Conservation (phyloP, 371 early-diverging fungal species). For the Circinella minor region DNA sequence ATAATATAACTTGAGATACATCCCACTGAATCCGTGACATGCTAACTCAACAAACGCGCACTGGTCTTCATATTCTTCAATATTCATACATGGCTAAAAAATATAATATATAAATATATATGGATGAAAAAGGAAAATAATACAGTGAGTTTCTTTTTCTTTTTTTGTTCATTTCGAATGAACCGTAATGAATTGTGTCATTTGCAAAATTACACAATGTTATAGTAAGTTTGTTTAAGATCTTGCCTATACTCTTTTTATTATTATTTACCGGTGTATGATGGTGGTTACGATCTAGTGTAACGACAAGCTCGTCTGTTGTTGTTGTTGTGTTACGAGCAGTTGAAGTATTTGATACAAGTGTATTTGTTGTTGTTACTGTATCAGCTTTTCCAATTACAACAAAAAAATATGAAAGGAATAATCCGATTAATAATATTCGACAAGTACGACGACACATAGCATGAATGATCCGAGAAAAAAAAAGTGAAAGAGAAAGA, state of each 20-base stretch:
- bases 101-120: neutral
- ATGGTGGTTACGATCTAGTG: constrained; percentile 5
- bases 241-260: too few relatives aligned
- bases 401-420: constrained; percentile 6
- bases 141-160: neutral
- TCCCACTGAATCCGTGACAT: constrained; percentile 57
- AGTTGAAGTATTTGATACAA: neutral
- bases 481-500: constrained; percentile 2
- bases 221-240: neutral
- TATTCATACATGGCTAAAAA: constrained; percentile 47
- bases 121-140: neutral
- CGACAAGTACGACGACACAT: neutral
- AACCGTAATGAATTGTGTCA: neutral
- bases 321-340: too few relatives aligned
- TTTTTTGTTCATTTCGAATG: too few relatives aligned
- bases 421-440: neutral
- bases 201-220: neutral
- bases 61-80: constrained; percentile 54
- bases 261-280: neutral
- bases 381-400: neutral
- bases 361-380: neutral
- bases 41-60: constrained; percentile 59
- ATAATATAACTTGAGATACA: constrained; percentile 67
- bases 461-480: constrained; percentile 8
- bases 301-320: neutral